Evolutionary conservation across 306 rosid species (phyloP).

Genomic region (Sophora flavescens): DNA sequence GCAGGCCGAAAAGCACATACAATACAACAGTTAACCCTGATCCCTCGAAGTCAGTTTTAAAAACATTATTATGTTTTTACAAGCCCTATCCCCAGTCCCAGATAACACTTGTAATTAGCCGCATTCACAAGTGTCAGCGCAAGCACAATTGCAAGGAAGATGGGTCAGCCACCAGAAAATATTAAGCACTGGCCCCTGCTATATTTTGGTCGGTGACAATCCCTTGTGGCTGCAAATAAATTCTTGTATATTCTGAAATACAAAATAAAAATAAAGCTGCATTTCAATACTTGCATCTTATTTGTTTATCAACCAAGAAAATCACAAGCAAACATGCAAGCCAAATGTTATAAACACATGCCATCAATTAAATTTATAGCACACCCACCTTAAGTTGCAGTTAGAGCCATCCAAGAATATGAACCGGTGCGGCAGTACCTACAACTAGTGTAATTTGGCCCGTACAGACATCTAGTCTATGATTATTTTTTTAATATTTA

Average conservation of each 20-base stretch:
- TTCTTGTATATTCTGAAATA: slow-evolving; percentile 3
- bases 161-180: neutral
- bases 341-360: neutral
- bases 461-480: too few relatives aligned
- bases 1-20: too few relatives aligned
- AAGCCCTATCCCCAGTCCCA: too few relatives aligned
- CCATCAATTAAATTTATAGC: neutral
- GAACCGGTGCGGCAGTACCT: neutral
- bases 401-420: slow-evolving; percentile 7
- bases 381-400: slow-evolving; percentile 14
- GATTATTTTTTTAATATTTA: too few relatives aligned
- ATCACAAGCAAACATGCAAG: neutral
- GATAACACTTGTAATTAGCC: too few relatives aligned
- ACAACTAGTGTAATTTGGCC: too few relatives aligned
- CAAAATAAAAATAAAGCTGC: slow-evolving; percentile 3
- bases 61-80: too few relatives aligned
- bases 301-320: neutral
- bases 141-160: slow-evolving; percentile 24
- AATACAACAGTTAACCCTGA: too few relatives aligned
- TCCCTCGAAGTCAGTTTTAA: too few relatives aligned
- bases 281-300: neutral
- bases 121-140: too few relatives aligned
- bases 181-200: neutral
- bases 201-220: neutral
- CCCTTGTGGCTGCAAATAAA: slow-evolving; percentile 35